Conservation (phyloP, 805 yeast species). For the Wickerhamiella occidentalis region DNA sequence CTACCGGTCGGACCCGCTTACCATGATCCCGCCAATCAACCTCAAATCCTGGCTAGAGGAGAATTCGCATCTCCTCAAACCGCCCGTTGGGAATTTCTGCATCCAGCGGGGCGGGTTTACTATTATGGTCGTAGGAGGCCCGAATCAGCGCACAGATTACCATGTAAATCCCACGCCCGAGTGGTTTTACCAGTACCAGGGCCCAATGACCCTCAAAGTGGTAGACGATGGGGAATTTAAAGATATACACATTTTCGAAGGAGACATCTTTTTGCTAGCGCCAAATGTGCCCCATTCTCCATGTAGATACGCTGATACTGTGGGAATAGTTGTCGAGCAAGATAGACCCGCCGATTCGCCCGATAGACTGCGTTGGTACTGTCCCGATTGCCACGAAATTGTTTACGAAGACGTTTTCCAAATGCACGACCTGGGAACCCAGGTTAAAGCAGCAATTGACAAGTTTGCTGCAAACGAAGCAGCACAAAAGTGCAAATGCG, state of each 20-base stretch:
- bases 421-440: conserved; percentile 76
- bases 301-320: conserved; percentile 69
- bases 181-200: conserved; percentile 80
- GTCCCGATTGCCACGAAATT: conserved; percentile 50
- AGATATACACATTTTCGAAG: conserved; percentile 67
- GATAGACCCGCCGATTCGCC: conserved; percentile 63
- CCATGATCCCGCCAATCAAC: conserved; percentile 44
- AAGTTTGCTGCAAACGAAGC: conserved; percentile 50
- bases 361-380: conserved; percentile 83
- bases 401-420: conserved; percentile 62
- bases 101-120: conserved; percentile 87
- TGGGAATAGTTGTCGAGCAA: conserved; percentile 86
- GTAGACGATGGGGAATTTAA: conserved; percentile 68
- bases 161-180: conserved; percentile 93
- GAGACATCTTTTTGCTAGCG: conserved; percentile 80
- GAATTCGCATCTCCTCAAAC: conserved; percentile 62
- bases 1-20: no score
- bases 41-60: conserved; percentile 71
- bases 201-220: conserved; percentile 70
- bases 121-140: conserved; percentile 93
- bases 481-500: conserved; percentile 69
- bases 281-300: conserved; percentile 83
- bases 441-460: conserved; percentile 71
- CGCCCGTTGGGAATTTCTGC: conserved; percentile 87
- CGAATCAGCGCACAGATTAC: conserved; percentile 85